A percentile compares a stretch with the other conserved stretches of the same genome.
phyloP scores from a whole-genome alignment of 1,284 basidiomycete species.

The Hymenochaete sp. region DNA sequence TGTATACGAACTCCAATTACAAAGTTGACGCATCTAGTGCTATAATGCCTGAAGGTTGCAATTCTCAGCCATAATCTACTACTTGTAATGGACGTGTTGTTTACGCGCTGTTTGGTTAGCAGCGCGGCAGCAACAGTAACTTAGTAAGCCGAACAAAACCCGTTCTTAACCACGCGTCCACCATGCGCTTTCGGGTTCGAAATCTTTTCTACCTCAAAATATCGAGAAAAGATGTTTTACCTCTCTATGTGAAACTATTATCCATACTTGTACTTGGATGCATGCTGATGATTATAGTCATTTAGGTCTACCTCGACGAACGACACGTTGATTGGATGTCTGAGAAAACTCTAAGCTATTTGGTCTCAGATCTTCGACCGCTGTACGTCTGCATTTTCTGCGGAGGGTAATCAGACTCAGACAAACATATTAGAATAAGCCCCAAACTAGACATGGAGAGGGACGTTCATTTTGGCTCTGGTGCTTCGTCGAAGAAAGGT shows the following conservation, averaged over 20 bases:
- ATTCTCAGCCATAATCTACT: too few relatives aligned
- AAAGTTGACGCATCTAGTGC: too few relatives aligned
- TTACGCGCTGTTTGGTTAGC: constrained; percentile 9
- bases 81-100: constrained; percentile 8
- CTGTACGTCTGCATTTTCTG: constrained; percentile 34
- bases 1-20: too few relatives aligned
- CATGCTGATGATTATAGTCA: not conserved
- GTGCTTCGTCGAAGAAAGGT: constrained; percentile 45
- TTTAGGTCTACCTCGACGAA: constrained; percentile 67
- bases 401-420: constrained; percentile 2
- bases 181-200: constrained; percentile 43
- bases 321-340: constrained; percentile 77
- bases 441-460: constrained; percentile 57
- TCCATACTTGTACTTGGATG: not conserved
- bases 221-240: constrained; percentile 51
- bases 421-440: constrained; percentile 39
- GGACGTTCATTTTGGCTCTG: constrained; percentile 33
- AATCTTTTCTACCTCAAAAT: constrained; percentile 67
- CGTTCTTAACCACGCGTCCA: not conserved
- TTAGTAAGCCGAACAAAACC: not conserved
- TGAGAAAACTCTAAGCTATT: constrained; percentile 57
- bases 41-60: too few relatives aligned
- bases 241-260: constrained; percentile 50
- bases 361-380: constrained; percentile 62
- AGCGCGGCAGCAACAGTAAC: not conserved